A percentile compares a stretch with the other conserved stretches of the same genome.
Evolutionary conservation across 176 grass and related monocot species (phyloP).

Genomic region (Ampelocalamus luodianensis): DNA sequence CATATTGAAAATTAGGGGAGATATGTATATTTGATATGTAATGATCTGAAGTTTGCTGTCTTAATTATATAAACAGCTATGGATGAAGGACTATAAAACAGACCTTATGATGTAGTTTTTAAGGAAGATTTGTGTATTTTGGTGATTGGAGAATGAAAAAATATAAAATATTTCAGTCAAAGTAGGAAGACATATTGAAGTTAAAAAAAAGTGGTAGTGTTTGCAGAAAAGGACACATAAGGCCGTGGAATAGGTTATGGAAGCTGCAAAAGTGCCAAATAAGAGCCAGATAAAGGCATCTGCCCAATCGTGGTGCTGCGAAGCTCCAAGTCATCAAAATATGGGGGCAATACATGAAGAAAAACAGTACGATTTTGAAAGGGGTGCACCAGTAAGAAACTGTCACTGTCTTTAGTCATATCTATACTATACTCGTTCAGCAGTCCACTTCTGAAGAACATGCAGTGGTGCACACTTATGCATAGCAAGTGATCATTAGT

Average conservation of each 20-base stretch:
- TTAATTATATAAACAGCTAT: slow-evolving; percentile 13
- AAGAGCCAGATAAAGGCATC: neutral
- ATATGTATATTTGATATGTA: neutral
- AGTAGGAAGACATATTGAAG: neutral
- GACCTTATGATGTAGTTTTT: neutral
- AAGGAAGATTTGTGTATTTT: neutral
- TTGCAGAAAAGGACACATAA: slow-evolving; percentile 20
- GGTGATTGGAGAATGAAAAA: neutral
- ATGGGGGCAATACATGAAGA: slow-evolving; percentile 19
- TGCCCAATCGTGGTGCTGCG: neutral
- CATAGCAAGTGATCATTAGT: neutral
- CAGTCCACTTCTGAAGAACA: slow-evolving; percentile 29
- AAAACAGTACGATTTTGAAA: neutral
- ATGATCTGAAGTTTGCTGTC: slow-evolving; percentile 4
- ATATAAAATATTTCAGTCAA: neutral
- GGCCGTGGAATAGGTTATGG: neutral
- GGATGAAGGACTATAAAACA: neutral
- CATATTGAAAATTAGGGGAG: neutral
- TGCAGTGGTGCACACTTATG: neutral
- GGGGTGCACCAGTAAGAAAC: slow-evolving; percentile 5
- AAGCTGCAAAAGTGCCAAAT: neutral
- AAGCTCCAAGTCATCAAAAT: slow-evolving; percentile 46
- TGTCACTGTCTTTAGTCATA: slow-evolving; percentile 3
- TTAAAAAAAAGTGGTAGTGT: neutral
- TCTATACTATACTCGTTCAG: neutral